phyloP scores from a whole-genome alignment of 257 asterid species.

The Capsicum pubescens region DNA sequence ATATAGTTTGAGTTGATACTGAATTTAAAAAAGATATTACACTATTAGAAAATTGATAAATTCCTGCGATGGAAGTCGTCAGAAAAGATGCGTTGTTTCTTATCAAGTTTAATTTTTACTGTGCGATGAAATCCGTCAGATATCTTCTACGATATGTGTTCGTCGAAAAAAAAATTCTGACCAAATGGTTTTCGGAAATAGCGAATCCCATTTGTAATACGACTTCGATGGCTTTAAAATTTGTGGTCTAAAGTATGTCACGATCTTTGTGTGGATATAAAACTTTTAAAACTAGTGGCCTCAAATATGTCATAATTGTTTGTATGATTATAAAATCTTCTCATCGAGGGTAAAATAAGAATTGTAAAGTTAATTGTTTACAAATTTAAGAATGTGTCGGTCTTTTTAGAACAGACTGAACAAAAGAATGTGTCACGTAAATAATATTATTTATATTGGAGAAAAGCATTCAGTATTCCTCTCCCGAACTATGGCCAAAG shows the following conservation, averaged over 20 bases:
- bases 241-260: neutral
- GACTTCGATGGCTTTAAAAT: neutral
- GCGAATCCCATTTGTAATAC: too few species aligned
- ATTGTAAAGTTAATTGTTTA: neutral
- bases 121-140: neutral
- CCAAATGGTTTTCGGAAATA: too few species aligned
- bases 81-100: neutral
- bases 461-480: too few species aligned
- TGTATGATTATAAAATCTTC: neutral
- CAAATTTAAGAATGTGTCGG: too few species aligned
- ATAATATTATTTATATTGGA: too few species aligned
- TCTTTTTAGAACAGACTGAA: too few species aligned
- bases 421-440: neutral
- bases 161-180: too few species aligned
- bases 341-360: too few species aligned
- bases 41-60: neutral
- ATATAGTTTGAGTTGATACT: neutral
- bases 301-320: neutral
- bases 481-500: too few species aligned
- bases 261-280: too few species aligned
- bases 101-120: neutral
- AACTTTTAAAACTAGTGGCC: too few species aligned
- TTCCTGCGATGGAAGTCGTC: accelerated
- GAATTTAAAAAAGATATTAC: neutral
- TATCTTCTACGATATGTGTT: neutral